Percentiles rank a stretch among this genome's conserved stretches.
phyloP scores from a whole-genome alignment of 768 basidiomycete species.

The Tylopilus sp. region DNA sequence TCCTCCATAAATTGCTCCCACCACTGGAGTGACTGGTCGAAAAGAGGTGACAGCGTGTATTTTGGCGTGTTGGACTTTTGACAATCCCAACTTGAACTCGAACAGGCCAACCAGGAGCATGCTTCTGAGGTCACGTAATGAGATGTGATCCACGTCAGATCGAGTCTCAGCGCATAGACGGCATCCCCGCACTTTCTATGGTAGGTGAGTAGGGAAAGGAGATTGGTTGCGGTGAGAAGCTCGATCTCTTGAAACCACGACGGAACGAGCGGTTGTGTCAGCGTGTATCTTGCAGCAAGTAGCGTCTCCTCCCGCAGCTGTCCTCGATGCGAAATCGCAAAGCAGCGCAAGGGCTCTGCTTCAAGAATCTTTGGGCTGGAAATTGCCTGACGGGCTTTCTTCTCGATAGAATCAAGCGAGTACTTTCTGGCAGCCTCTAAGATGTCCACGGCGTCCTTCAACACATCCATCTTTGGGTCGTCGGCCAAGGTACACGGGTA shows the following conservation, averaged over 20 bases:
- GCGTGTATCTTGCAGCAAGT: constrained; percentile 9
- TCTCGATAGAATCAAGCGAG: neutral
- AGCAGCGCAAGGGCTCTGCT: neutral
- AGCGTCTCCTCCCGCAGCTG: neutral
- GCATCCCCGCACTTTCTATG: constrained; percentile 16
- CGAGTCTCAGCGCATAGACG: neutral
- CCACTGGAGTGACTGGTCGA: constrained; percentile 4
- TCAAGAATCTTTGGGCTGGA: neutral
- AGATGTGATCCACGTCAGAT: constrained; percentile 12
- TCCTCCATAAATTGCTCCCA: constrained; percentile 17
- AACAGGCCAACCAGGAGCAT: constrained; percentile 7
- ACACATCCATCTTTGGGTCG: neutral
- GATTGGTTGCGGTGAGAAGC: constrained; percentile 21
- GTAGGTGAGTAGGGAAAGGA: constrained; percentile 24
- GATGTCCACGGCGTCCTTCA: neutral
- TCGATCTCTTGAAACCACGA: constrained; percentile 26
- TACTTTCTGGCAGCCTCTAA: neutral
- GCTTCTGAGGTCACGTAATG: neutral
- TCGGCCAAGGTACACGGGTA: constrained; percentile 10
- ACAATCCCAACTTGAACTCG: neutral
- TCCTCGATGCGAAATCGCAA: neutral
- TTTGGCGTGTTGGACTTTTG: neutral
- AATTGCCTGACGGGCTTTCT: neutral
- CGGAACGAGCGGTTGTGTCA: constrained; percentile 24
- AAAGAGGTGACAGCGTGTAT: constrained; percentile 1